These are phyloP conservation scores for Didymella lethalis DNA, from an alignment of 2,329 filamentous ascomycete species.

Conservation along the genomic window DNA sequence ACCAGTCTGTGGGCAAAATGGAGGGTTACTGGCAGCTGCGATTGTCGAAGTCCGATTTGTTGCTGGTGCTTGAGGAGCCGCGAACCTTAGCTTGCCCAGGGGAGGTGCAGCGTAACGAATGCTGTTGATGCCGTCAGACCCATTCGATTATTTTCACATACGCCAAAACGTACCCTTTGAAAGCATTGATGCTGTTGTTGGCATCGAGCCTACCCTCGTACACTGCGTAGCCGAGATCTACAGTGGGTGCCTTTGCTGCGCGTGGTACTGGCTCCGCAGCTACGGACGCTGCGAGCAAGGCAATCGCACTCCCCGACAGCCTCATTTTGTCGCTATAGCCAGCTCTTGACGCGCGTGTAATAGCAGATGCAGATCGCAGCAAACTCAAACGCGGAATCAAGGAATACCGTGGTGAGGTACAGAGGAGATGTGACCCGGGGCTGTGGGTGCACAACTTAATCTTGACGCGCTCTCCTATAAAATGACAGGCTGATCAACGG, in stretches of 20 bases:
- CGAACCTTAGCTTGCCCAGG: slow-evolving; percentile 60
- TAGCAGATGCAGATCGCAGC: slow-evolving; percentile 6
- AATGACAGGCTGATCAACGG: slow-evolving; percentile 14
- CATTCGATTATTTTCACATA: background rate
- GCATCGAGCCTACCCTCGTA: slow-evolving; percentile 41
- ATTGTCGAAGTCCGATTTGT: slow-evolving; percentile 51
- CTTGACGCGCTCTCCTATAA: slow-evolving; percentile 24
- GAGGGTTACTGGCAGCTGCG: slow-evolving; percentile 56
- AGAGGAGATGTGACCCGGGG: slow-evolving; percentile 23
- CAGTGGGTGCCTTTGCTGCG: slow-evolving; percentile 33
- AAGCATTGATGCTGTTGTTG: slow-evolving; percentile 38
- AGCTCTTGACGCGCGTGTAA: slow-evolving; percentile 13
- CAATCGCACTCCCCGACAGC: slow-evolving; percentile 21
- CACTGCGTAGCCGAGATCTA: slow-evolving; percentile 45
- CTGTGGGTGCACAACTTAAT: slow-evolving; percentile 31
- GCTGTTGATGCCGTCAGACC: slow-evolving; percentile 42
- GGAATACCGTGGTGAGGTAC: slow-evolving; percentile 18
- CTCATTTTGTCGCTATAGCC: slow-evolving; percentile 24
- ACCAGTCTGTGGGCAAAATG: slow-evolving; percentile 46
- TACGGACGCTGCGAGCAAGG: slow-evolving; percentile 28
- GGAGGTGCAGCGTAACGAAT: slow-evolving; percentile 63
- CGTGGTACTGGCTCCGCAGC: slow-evolving; percentile 35
- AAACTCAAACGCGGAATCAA: slow-evolving; percentile 16
- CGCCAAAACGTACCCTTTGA: slow-evolving; percentile 40
- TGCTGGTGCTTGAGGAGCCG: slow-evolving; percentile 57